Evolutionary conservation across 2,329 filamentous ascomycete genomes (phyloP).

Genomic region (Cladophialophora bantiana): DNA sequence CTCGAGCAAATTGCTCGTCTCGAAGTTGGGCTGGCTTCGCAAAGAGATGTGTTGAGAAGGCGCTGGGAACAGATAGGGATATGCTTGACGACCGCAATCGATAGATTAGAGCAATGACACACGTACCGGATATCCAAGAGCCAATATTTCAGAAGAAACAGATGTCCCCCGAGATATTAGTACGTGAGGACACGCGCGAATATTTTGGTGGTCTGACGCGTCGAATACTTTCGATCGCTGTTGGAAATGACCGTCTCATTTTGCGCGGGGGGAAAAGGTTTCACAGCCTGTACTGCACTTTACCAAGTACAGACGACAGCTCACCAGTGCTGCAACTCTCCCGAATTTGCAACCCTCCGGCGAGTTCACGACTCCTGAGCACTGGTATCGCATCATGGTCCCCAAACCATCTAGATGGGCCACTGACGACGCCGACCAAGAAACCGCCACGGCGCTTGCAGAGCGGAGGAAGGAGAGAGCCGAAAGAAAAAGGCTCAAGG

Average conservation of each 20-base stretch:
- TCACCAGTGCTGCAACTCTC: too few relatives aligned
- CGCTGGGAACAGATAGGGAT: slow-evolving; percentile 20
- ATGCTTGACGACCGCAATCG: slow-evolving; percentile 2
- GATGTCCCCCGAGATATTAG: too few relatives aligned
- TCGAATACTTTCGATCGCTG: too few relatives aligned
- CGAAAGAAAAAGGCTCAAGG: slow-evolving; percentile 83
- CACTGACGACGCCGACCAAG: slow-evolving; percentile 75
- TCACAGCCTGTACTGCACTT: too few relatives aligned
- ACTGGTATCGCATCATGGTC: slow-evolving; percentile 5
- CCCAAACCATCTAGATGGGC: slow-evolving; percentile 77
- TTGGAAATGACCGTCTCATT: too few relatives aligned
- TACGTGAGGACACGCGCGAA: neutral
- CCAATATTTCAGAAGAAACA: too few relatives aligned
- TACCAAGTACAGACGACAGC: too few relatives aligned
- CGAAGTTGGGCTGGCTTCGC: neutral
- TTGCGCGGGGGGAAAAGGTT: too few relatives aligned
- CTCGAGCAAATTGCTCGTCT: slow-evolving; percentile 14
- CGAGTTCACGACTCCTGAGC: neutral
- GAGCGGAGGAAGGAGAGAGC: slow-evolving; percentile 82
- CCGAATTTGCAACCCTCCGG: neutral
- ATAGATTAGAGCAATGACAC: slow-evolving; percentile 9
- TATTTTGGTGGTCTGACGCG: neutral
- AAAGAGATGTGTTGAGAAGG: slow-evolving; percentile 17
- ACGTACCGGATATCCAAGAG: neutral
- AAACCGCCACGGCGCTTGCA: slow-evolving; percentile 68